Base-by-base conservation (phyloP, 2,329 filamentous ascomycete species). In the Exophiala phaeomuriformis region DNA sequence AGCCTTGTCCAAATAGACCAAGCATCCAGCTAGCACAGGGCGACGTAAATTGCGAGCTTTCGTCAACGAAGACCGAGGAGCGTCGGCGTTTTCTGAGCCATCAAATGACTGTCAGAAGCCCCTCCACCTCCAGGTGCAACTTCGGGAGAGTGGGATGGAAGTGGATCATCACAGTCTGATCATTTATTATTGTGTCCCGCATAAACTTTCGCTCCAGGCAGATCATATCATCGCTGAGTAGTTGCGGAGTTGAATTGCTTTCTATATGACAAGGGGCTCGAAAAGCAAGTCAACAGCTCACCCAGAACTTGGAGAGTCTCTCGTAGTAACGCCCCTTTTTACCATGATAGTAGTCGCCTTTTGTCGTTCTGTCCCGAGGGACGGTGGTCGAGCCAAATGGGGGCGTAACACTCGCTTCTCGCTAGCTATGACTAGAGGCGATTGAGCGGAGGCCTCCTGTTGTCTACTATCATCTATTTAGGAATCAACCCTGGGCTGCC, bases 341-440 rank as follows among this genome's bases (percentile, higher is more conserved):
- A 28, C 39, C 39, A 41, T 6, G 3, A 41, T 27, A 6, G 12
- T 41, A 6, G 33, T 35, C 6, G 6, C 5, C 28, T 45, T 31
- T 10, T 29, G 6, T 5, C 4, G 4, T 19, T 32, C 29, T 3
- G 8, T 7, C 42, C 12, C 28, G 4, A 45, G n/a, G 3, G 42
- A 32, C 8, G 42, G 42, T 30, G 42, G 29, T n/a, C 28, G 30
- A 19, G 19, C 19, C 28, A n/a, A 9, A 45, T 41, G 39, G 39
- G 33, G 30, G 42, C 49, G 49, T 51, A 32, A 37, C 49, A 51
- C 49, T 42, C 40, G 49, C 49, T 36, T 44, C 46, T 37, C 35
- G 35, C 43, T 51, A 51, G 49, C 29, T 33, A 46, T 35, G 41
- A 35, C 46, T 51, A 51, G 42, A 51, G 32, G 49, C 49, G 49